Conservation (phyloP, 352 stramenopile genomes). For the Phytophthora gonapodyides region DNA sequence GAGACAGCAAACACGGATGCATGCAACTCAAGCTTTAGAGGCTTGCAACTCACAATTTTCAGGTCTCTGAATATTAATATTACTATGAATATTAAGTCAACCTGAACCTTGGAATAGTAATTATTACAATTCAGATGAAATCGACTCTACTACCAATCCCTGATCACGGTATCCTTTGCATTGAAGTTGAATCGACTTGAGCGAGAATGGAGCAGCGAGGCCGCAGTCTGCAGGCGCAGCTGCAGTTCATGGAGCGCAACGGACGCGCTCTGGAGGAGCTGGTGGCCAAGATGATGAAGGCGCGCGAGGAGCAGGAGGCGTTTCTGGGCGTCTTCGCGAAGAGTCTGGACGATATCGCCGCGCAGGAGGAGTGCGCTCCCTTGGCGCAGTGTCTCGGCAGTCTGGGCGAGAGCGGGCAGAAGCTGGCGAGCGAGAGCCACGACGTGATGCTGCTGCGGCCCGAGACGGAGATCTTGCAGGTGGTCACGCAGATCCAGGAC, state of each 20-base stretch:
- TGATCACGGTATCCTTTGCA: no score
- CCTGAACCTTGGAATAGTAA: no score
- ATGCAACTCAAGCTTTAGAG: no score
- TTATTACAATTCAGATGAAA: no score
- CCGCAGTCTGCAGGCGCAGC: conserved; percentile 50
- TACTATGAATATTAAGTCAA: no score
- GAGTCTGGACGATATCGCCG: conserved; percentile 63
- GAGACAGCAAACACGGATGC: no score
- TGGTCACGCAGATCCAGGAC: conserved; percentile 79
- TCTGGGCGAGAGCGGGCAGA: conserved; percentile 53
- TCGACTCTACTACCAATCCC: no score
- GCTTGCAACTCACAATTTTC: no score
- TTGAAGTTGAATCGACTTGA: conserved; percentile 16
- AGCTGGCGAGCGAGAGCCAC: conserved; percentile 68
- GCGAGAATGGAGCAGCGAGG: conserved; percentile 52
- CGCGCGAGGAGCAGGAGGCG: conserved; percentile 67
- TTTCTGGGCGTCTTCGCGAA: conserved; percentile 61
- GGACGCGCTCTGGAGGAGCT: conserved; percentile 74
- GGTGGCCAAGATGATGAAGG: conserved; percentile 65
- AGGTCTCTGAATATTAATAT: no score
- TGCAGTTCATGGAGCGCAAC: conserved; percentile 87
- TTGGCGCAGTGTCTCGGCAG: conserved; percentile 56
- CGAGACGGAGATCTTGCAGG: conserved; percentile 71
- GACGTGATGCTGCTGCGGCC: conserved; percentile 77
- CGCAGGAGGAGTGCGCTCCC: conserved; percentile 54